phyloP scores from a whole-genome alignment of 164 flowering plant species.

The Euptelea pleiosperma region DNA sequence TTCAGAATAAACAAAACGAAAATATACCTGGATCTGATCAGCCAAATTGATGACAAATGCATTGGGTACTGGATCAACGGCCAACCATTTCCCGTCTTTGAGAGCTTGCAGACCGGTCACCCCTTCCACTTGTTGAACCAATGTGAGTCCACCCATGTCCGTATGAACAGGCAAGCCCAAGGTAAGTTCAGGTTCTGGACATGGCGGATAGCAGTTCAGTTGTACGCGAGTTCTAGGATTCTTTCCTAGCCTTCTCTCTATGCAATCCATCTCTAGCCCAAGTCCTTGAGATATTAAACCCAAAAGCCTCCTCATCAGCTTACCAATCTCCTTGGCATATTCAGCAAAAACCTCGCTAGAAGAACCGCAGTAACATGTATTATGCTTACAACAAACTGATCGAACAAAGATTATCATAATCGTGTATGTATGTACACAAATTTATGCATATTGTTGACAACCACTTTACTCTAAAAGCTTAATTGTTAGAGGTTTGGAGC shows the following conservation, averaged over 20 bases:
- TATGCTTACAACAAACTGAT: neutral
- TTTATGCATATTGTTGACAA: too few species aligned
- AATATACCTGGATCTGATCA: constrained; percentile 26
- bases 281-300: too few species aligned
- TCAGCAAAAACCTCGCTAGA: constrained; percentile 15
- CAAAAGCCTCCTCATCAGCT: too few species aligned
- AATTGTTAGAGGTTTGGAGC: too few species aligned
- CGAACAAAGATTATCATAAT: too few species aligned
- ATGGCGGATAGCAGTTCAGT: constrained; percentile 26
- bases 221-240: constrained; percentile 9
- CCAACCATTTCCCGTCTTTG: constrained; percentile 22
- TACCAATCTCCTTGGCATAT: constrained; percentile 23
- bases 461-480: too few species aligned
- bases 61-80: too few species aligned
- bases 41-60: too few species aligned
- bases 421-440: too few species aligned
- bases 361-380: neutral
- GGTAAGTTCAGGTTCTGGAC: constrained; percentile 29
- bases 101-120: too few species aligned
- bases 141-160: constrained; percentile 12
- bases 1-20: too few species aligned
- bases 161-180: constrained; percentile 26
- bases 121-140: constrained; percentile 13
- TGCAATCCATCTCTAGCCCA: too few species aligned
- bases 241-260: constrained; percentile 14